Evolutionary conservation across 345 rosid species (phyloP), one percentile per base, ranked within the genome.

Genomic region (Sonneratia alba): DNA sequence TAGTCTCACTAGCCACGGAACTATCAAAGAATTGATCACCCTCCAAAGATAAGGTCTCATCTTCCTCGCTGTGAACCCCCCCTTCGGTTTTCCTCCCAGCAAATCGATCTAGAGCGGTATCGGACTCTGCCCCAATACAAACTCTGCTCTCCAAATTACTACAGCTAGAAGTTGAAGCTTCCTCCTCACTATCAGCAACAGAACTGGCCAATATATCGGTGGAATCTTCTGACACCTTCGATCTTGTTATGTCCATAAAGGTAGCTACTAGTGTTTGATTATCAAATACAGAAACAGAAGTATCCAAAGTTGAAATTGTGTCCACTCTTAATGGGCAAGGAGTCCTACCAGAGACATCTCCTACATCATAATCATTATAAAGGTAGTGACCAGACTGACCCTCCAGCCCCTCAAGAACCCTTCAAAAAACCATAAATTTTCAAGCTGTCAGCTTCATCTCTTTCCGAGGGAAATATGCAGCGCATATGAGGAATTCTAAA

Each of bases 1-100:
- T 87, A n/a, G 87, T 83, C 79, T 86, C 96, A 74, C 96, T 89
- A 36, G 85, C 79, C 74, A 85, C 83, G 7, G 90, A 87, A 72
- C 82, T 76, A 73, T 85, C 88, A n/a, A 84, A 74, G 81, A 79
- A 75, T 18, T 53, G 76, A 27, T 72, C 96, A 71, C 91, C 91
- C 66, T 85, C 92, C 73, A 87, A 37, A 16, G 88, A 85, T 12
- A 84, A 73, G 36, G 82, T 79, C 75, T 86, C 96, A 63, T 87
- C 88, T 74, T 87, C 95, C 42, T 82, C 83, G 24, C 57, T 73
- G 63, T 69, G 76, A 70, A 80, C 45, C 6, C 45, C 45, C 6
- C 45, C 77, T 68, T 74, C 74, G 67, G 56, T 75, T 76, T 79
- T 80, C 72, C 72, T 56, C 59, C 81, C 84, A 71, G 85, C 77